Evolutionary conservation across 768 basidiomycete genomes (phyloP), one percentile per base, ranked within the genome.

Genomic region (Cantharellus cinnabarinus): DNA sequence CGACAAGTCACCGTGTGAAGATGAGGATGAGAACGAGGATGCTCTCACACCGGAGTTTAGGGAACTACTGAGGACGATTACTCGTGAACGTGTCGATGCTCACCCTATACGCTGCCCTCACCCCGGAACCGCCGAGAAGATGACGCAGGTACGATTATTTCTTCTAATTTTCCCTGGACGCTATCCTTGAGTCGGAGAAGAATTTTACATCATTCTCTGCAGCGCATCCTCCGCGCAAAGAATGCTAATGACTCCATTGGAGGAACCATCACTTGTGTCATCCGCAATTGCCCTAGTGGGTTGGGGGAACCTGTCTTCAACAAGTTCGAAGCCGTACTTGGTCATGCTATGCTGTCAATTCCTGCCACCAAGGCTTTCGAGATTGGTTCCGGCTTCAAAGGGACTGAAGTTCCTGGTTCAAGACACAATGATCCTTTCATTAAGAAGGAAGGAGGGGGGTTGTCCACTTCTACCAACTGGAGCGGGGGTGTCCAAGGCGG

Each of bases 361-460:
- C 95, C 95, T 37, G 94, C 95, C 15, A 98, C 95, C 58, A 99
- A 99, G 68, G 90, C 82, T 3, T 98, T 99, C 70, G 95, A 99
- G 72, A 82, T 98, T 63, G 95, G 95, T 44, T 94, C 89, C 39
- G 95, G 95, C 35, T 95, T 99, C 77, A 77, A 80, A 63, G 95
- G 95, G 4, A 89, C 91, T 3, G 85, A 93, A 71, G 82, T 97
- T 51, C 85, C 89, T 3, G 95, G 95, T 42, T 85, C 82, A 70
- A 78, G 77, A 66, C 95, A 99, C 73, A 99, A 99, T 70, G 95
- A 99, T 70, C 69, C 79, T 29, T 99, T 94, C 70, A 73, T 86
- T 29, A 65, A 70, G 59, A 78, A 67, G 63, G 64, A 76, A 60
- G 68, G 69, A 3, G 90, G 89, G 20, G 74, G 74, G 56, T 75